Base-by-base conservation (phyloP, 192 early-diverging fungal genomes). In the Backusella parvicylindrica region DNA sequence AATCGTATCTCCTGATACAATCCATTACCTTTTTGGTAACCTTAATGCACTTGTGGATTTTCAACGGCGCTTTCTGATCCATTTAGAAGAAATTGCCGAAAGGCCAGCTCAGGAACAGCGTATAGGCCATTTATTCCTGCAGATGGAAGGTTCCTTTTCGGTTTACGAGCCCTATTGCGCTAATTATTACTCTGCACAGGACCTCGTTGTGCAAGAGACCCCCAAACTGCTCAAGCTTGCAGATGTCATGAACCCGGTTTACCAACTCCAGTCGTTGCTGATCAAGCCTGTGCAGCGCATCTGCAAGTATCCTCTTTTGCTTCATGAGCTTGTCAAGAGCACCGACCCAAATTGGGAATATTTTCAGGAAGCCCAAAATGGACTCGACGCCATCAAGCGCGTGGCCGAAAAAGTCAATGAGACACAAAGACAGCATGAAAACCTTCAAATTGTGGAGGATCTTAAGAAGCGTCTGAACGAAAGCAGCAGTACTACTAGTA, bases 251-350 rank as follows among this genome's bases (percentile, higher is more conserved):
- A 94, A 98, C 65, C 97, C 95, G 18, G 88, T 87, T 72, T 92
- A 95, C 67, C 92, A 91, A 80, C 84, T 99, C 71, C 95, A 92
- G 16, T 93, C 92, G 13, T 91, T 94, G 82, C 85, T 99, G 60
- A 99, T 99, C 87, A 96, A 97, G 76, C 97, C 97, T 3, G 90
- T 99, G 3, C 98, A 99, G 85, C 90, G 98, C 64, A 92, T 98
- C 71, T 97, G 96, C 84, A 96, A 96, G 86, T 99, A 99, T 84
- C 96, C 96, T 47, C 84, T 99, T 71, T 90, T 99, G 31, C 82
- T 94, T 73, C 86, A 87, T 68, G 91, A 94, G 65, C 76, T 90
- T 65, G 79, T 88, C 78, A 90, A 91, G 76, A 85, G 86, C 77
- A 91, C 88, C 35, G 82, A 91, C 71, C 4, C 36, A 18, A 37